Conservation (phyloP, 139 green algal species). For the Yamagishiella unicocca region DNA sequence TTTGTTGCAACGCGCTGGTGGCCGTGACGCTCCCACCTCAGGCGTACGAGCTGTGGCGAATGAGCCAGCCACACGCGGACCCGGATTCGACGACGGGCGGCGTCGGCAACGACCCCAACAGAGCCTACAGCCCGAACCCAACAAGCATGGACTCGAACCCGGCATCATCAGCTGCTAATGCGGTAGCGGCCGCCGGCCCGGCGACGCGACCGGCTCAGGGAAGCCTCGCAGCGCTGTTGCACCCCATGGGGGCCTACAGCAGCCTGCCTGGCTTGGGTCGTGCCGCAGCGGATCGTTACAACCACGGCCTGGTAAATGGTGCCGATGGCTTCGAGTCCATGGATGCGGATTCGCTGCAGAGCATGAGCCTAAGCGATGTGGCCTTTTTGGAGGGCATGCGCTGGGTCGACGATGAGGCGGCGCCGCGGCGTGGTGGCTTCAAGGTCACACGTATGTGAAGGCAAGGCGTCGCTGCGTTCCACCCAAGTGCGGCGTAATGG, state of each 20-base stretch:
- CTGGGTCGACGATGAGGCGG: not conserved
- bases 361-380: conserved; percentile 27
- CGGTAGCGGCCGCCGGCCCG: too few species aligned
- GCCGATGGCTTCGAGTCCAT: too few species aligned
- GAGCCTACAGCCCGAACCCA: too few species aligned
- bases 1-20: not conserved
- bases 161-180: too few species aligned
- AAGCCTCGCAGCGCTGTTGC: too few species aligned
- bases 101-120: not conserved
- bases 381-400: conserved; percentile 26
- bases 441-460: conserved; percentile 1
- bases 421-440: not conserved
- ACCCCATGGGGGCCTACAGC: not conserved
- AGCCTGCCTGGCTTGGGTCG: conserved; percentile 5
- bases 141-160: too few species aligned
- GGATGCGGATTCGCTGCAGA: not conserved
- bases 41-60: conserved; percentile 8
- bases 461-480: too few species aligned
- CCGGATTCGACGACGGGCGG: not conserved
- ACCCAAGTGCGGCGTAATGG: too few species aligned
- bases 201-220: too few species aligned
- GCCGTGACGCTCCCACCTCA: not conserved
- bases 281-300: too few species aligned
- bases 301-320: too few species aligned
- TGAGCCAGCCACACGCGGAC: not conserved